phyloP scores from a whole-genome alignment of 805 yeast species.

The Yarrowia hollandica region DNA sequence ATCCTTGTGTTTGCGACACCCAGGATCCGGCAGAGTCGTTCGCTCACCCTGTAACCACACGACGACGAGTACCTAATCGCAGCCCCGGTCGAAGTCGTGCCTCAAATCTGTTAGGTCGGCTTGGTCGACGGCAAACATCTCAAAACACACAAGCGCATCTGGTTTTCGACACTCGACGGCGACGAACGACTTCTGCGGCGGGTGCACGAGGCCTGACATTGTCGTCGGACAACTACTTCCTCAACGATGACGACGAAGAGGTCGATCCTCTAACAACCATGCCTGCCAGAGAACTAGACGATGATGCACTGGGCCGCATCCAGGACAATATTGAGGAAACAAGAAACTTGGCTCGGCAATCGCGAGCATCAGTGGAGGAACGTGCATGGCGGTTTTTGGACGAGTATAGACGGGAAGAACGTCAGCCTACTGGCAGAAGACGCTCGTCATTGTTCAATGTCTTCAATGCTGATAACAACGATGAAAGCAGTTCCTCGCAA shows the following conservation, averaged over 20 bases:
- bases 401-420: conserved; percentile 11
- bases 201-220: background rate
- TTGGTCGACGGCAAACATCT: background rate
- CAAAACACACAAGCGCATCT: background rate
- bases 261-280: conserved; percentile 11
- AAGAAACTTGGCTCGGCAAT: background rate
- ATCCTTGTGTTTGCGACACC: background rate
- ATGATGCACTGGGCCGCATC: conserved; percentile 9
- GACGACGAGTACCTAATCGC: background rate
- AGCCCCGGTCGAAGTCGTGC: background rate
- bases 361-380: conserved; percentile 19
- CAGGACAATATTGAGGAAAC: conserved; percentile 12
- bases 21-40: background rate
- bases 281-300: background rate
- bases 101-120: background rate
- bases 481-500: background rate
- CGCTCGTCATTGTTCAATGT: conserved; percentile 7
- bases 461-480: conserved; percentile 1
- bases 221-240: conserved; percentile 19
- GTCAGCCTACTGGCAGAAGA: conserved; percentile 1
- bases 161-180: background rate
- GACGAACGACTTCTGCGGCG: background rate
- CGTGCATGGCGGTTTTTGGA: conserved; percentile 24
- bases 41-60: background rate
- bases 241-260: conserved; percentile 15